Conservation (phyloP, 2,329 filamentous ascomycete species). For the Ceratocystis cubensis region DNA sequence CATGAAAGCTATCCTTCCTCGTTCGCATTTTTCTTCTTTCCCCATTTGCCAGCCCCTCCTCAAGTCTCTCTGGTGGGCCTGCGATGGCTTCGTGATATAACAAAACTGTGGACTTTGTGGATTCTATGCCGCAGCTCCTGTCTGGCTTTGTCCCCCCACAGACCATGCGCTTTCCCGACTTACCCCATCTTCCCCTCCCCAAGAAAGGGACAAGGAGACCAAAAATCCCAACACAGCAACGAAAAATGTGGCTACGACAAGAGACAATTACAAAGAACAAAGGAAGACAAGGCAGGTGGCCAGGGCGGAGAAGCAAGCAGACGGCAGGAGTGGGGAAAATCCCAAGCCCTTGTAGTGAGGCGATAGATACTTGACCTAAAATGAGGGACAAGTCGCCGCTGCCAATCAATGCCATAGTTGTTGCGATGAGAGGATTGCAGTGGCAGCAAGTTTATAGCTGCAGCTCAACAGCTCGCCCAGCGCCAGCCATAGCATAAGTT, state of each 20-base stretch:
- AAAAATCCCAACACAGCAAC: background rate
- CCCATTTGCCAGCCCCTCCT: too few relatives aligned
- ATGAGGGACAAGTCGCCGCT: background rate
- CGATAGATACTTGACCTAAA: background rate
- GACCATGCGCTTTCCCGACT: constrained; percentile 4
- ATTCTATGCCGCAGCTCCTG: background rate
- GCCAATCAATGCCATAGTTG: background rate
- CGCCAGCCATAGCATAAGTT: too few relatives aligned
- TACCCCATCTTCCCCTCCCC: background rate
- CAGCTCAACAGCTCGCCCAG: too few relatives aligned
- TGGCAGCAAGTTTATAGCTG: background rate
- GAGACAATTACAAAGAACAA: background rate
- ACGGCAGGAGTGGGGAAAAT: background rate
- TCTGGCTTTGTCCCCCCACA: background rate
- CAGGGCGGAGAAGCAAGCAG: background rate
- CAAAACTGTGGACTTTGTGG: background rate
- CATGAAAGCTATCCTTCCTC: background rate
- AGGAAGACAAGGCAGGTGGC: background rate
- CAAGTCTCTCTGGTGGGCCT: background rate
- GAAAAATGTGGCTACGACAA: background rate
- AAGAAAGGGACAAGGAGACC: background rate
- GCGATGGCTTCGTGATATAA: background rate
- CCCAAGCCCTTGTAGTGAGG: background rate
- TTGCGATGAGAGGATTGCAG: background rate
- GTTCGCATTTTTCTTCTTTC: background rate